Evolutionary conservation across 2,329 filamentous ascomycete genomes (phyloP).

Genomic region (Neocucurbitaria cava): DNA sequence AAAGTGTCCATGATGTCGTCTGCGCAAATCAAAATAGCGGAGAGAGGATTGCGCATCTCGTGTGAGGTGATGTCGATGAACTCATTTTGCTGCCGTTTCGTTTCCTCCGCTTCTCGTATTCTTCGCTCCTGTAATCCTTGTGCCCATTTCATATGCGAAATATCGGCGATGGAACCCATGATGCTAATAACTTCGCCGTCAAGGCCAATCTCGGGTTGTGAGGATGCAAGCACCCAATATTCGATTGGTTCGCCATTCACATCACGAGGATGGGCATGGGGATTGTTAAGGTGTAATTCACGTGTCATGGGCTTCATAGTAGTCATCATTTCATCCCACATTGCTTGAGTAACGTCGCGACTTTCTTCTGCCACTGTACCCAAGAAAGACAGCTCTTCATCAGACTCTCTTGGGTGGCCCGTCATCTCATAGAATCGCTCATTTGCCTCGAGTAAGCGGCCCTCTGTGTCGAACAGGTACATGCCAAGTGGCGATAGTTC

Average conservation of each 20-base stretch:
- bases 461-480: slow-evolving; percentile 48
- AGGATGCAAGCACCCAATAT: slow-evolving; percentile 52
- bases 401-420: slow-evolving; percentile 48
- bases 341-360: slow-evolving; percentile 37
- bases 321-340: slow-evolving; percentile 49
- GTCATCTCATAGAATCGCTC: slow-evolving; percentile 59
- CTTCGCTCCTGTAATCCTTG: slow-evolving; percentile 40
- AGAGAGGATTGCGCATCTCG: slow-evolving; percentile 46
- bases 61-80: slow-evolving; percentile 49
- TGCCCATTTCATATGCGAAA: slow-evolving; percentile 46
- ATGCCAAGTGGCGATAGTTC: slow-evolving; percentile 44
- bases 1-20: slow-evolving; percentile 41
- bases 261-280: slow-evolving; percentile 38
- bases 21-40: slow-evolving; percentile 42
- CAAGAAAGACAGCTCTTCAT: slow-evolving; percentile 53
- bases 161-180: slow-evolving; percentile 42
- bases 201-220: slow-evolving; percentile 34
- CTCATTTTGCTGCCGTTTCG: slow-evolving; percentile 44
- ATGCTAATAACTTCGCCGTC: slow-evolving; percentile 36
- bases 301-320: slow-evolving; percentile 48
- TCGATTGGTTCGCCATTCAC: slow-evolving; percentile 51
- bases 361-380: slow-evolving; percentile 51
- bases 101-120: slow-evolving; percentile 39
- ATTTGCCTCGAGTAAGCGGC: slow-evolving; percentile 52
- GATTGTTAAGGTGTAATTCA: slow-evolving; percentile 54